Evolutionary conservation across 129 eudicot species (phyloP).

Genomic region (Dittrichia graveolens): DNA sequence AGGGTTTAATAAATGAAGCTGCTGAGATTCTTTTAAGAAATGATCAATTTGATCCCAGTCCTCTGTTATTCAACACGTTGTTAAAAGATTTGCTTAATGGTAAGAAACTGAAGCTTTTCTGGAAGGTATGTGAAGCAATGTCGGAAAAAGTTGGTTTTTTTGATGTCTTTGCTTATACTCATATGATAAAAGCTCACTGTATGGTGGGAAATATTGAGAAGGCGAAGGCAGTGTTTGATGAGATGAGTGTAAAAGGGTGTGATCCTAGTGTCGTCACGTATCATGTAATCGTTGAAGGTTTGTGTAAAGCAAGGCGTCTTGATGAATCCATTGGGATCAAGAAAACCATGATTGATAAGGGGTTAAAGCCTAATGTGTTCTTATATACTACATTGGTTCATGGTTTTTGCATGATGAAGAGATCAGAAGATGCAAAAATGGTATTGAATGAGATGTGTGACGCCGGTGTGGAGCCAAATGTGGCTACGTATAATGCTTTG

Average conservation of each 20-base stretch:
- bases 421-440: slow-evolving; percentile 35
- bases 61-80: slow-evolving; percentile 24
- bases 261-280: slow-evolving; percentile 35
- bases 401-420: slow-evolving; percentile 33
- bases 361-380: slow-evolving; percentile 32
- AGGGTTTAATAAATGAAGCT: slow-evolving; percentile 39
- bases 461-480: slow-evolving; percentile 34
- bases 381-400: slow-evolving; percentile 30
- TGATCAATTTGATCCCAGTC: slow-evolving; percentile 13
- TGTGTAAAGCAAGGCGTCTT: slow-evolving; percentile 31
- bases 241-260: slow-evolving; percentile 38
- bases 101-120: slow-evolving; percentile 35
- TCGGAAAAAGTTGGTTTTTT: slow-evolving; percentile 13
- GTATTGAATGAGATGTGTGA: slow-evolving; percentile 34
- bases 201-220: slow-evolving; percentile 35
- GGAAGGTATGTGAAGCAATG: slow-evolving; percentile 31
- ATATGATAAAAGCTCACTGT: slow-evolving; percentile 42
- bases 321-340: slow-evolving; percentile 41
- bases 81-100: slow-evolving; percentile 37
- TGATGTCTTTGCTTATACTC: slow-evolving; percentile 38
- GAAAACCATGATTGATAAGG: slow-evolving; percentile 32
- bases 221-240: slow-evolving; percentile 33
- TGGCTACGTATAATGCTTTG: slow-evolving; percentile 31
- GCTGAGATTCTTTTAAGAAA: slow-evolving; percentile 27
- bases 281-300: slow-evolving; percentile 32